Percentiles rank a stretch among this genome's conserved stretches.
Conservation (phyloP, 2,329 filamentous ascomycete species). For the Didymosphaeria variabile region DNA sequence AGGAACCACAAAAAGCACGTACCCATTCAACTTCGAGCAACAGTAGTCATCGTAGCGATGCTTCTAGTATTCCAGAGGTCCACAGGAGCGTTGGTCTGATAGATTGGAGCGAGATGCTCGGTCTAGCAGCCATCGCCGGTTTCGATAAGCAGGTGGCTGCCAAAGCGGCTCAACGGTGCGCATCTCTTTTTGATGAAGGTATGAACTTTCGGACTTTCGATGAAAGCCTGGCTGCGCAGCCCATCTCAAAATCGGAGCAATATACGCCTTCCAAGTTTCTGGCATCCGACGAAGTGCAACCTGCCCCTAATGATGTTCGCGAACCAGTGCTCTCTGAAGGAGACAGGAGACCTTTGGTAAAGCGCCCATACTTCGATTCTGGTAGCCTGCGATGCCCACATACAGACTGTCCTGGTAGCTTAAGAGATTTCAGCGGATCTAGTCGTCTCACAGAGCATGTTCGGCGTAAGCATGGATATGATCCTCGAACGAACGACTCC, state of each 20-base stretch:
- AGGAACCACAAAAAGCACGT: conserved; percentile 3
- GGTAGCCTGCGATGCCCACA: conserved; percentile 46
- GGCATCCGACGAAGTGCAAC: conserved; percentile 16
- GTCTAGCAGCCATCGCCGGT: conserved; percentile 77
- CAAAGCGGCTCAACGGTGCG: conserved; percentile 77
- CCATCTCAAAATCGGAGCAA: conserved; percentile 40
- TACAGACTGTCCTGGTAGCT: conserved; percentile 36
- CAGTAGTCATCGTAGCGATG: conserved; percentile 18
- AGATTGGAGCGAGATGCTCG: conserved; percentile 88
- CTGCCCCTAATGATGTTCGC: not conserved
- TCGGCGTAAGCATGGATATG: conserved; percentile 55
- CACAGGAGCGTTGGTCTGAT: conserved; percentile 31
- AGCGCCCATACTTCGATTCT: conserved; percentile 39
- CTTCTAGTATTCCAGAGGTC: conserved; percentile 24
- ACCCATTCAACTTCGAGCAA: conserved; percentile 28
- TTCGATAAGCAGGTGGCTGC: conserved; percentile 72
- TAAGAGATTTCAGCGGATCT: conserved; percentile 34
- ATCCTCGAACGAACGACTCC: conserved; percentile 51
- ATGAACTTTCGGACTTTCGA: conserved; percentile 71
- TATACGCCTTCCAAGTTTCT: conserved; percentile 45
- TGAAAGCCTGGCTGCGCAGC: conserved; percentile 46
- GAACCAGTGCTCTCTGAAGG: not conserved
- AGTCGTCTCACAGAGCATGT: conserved; percentile 56
- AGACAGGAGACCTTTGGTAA: conserved; percentile 11
- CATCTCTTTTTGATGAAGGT: conserved; percentile 75